Percentiles rank a stretch among this genome's conserved stretches.
Conservation (phyloP, 192 early-diverging fungal species). For the Coemansia sp. region DNA sequence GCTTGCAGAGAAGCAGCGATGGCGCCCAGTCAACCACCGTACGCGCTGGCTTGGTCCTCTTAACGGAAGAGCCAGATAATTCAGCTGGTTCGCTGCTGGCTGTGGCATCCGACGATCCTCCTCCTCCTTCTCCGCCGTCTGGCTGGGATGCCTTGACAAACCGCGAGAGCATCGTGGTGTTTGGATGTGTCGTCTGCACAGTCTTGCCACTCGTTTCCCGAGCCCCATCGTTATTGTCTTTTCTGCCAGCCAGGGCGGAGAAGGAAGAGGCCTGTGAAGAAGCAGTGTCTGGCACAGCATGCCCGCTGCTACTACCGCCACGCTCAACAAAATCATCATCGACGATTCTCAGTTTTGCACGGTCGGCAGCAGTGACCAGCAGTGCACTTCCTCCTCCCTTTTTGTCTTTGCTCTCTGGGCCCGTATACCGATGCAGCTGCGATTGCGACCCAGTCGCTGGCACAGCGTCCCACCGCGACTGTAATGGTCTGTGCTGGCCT, state of each 20-base stretch:
- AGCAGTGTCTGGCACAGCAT: too few species aligned
- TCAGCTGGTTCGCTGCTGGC: too few species aligned
- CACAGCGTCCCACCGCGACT: slow-evolving; percentile 28
- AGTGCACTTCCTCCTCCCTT: not conserved
- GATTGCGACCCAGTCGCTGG: slow-evolving; percentile 16
- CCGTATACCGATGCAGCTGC: not conserved
- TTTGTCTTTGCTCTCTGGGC: not conserved
- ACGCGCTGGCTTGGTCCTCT: not conserved
- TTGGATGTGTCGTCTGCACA: slow-evolving; percentile 7
- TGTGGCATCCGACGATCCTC: too few species aligned
- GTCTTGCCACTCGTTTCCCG: too few species aligned
- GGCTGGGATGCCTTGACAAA: slow-evolving; percentile 6
- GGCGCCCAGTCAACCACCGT: slow-evolving; percentile 30
- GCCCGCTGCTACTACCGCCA: slow-evolving; percentile 10
- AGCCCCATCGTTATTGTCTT: too few species aligned
- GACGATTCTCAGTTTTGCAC: slow-evolving; percentile 14
- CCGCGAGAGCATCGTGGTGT: slow-evolving; percentile 20
- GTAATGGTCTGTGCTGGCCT: not conserved
- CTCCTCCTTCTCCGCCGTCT: too few species aligned
- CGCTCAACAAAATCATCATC: not conserved
- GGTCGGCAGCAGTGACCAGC: slow-evolving; percentile 17
- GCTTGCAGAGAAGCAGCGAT: slow-evolving; percentile 32
- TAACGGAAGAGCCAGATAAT: too few species aligned
- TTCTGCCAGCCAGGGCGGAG: too few species aligned
- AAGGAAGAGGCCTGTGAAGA: too few species aligned